Evolutionary conservation across 192 early-diverging fungal species (phyloP), one percentile per base, ranked within the genome.

Genomic region (Backusella westeae): DNA sequence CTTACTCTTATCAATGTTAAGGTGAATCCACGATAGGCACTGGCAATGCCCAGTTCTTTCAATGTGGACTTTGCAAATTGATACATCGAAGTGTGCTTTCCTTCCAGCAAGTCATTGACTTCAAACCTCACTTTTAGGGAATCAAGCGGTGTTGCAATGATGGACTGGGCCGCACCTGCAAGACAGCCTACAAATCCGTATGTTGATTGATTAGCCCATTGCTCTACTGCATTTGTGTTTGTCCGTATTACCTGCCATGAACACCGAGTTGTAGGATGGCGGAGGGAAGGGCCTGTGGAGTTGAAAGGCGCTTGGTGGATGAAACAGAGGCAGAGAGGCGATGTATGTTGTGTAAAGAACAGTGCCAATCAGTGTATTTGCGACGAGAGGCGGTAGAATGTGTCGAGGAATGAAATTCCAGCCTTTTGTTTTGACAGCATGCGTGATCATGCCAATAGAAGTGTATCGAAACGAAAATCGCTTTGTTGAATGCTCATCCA

Each of bases 261-360:
- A 90, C 14, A 88, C 85, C 0, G 85, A 78, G 19, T 77, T 71
- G 67, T 86, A 88, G 1, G 89, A 85, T 34, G 88, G 88, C 1
- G 86, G 88, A 2, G 84, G 82, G 44, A 86, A 85, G 0, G 84
- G 85, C 49, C 69, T 66, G 72, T 83, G 76, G n/a, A 83, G 74
- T 44, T 85, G 84, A 59, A 84, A 83, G 0, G 84, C 80, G 19
- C 83, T 84, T 3, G 85, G 80, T 26, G 80, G 81, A 65, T 86
- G 87, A 59, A 90, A 88, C 23, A 86, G 38, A 0, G 89, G 86
- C 7, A 91, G 77, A 3, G 82, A 81, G 34, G 85, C 85, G 35
- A 90, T 88, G 72, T 94, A 94, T 38, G 91, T 92, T n/a, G 93
- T 90, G 71, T 92, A 94, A 29, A 94, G 80, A 4, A 92, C 89